Evolutionary conservation across 2,329 filamentous ascomycete species (phyloP), one percentile per base, ranked within the genome.

Genomic region (Apiospora saccharicola): DNA sequence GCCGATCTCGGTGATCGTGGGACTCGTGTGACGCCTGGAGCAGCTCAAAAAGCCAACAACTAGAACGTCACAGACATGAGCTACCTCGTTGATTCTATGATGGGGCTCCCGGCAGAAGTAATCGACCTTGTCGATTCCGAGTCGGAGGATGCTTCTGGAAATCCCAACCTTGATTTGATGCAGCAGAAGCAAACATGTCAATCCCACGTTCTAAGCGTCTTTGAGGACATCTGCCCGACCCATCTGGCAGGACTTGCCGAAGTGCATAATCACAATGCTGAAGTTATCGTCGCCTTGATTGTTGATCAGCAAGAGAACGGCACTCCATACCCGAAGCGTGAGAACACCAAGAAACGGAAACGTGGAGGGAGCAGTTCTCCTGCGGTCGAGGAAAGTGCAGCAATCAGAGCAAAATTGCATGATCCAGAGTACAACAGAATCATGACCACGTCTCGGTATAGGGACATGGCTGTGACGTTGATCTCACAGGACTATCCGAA

Each of bases 181-280:
- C 57, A n/a, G 57, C 57, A 41, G 57, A 64, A 75, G 51, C 34
- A 71, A 30, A 71, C 72, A 7, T 84, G 81, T 75, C 78, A 76
- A 43, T 73, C 78, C 22, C 71, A 74, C 4, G 76, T 85, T 19
- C 74, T 81, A 12, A 67, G 71, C 5, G 68, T 87, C 12, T 87
- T 88, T 72, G 85, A 86, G 0, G 83, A 88, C 53, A 85, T 88
- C 2, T 86, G 84, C 72, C 80, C 77, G 0, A 73, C 81, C 0
- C 84, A 83, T 71, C 77, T 88, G 16, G 72, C 77, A 7, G 67
- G 73, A 5, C 71, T 83, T 5, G 78, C 78, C 3, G 44, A 70
- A 0, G 73, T 79, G 43, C 71, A 82, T 7, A 51, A 41, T 1
- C 81, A 82, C 72, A 70, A 81, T 51, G 22, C 79, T 2, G 76